Conservation (phyloP, 208 protist genomes). For the Phytomonas sp. region DNA sequence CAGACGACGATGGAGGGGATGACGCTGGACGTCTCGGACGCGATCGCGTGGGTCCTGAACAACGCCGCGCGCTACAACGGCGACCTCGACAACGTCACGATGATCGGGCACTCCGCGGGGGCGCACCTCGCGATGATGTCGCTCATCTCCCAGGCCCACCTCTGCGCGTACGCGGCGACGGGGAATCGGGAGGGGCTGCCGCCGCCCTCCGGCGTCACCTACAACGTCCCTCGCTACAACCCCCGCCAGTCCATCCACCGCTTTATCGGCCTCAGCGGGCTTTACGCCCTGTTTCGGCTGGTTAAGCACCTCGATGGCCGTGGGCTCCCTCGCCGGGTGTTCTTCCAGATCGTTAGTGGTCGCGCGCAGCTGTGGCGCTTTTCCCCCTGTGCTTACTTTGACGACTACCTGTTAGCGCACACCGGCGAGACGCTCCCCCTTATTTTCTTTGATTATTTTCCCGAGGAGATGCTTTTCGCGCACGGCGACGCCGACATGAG, state of each 20-base stretch:
- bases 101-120: slow-evolving; percentile 75
- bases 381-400: slow-evolving; percentile 64
- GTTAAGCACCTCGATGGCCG: slow-evolving; percentile 47
- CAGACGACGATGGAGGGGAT: slow-evolving; percentile 87
- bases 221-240: slow-evolving; percentile 83
- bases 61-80: slow-evolving; percentile 85
- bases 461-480: slow-evolving; percentile 67
- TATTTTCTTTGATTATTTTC: slow-evolving; percentile 80
- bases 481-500: slow-evolving; percentile 78
- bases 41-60: slow-evolving; percentile 76
- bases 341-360: slow-evolving; percentile 54
- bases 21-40: slow-evolving; percentile 81
- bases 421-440: slow-evolving; percentile 70
- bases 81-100: slow-evolving; percentile 65
- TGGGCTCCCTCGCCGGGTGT: slow-evolving; percentile 52
- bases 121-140: slow-evolving; percentile 86
- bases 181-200: slow-evolving; percentile 27
- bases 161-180: slow-evolving; percentile 37
- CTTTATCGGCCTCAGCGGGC: slow-evolving; percentile 80
- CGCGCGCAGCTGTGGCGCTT: slow-evolving; percentile 33
- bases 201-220: slow-evolving; percentile 40
- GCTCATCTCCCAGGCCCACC: slow-evolving; percentile 73
- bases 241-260: slow-evolving; percentile 67
- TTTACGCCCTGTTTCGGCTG: slow-evolving; percentile 61
- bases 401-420: slow-evolving; percentile 20